Evolutionary conservation across 176 grass and related monocot genomes (phyloP).

Genomic region (Juncus inflexus): DNA sequence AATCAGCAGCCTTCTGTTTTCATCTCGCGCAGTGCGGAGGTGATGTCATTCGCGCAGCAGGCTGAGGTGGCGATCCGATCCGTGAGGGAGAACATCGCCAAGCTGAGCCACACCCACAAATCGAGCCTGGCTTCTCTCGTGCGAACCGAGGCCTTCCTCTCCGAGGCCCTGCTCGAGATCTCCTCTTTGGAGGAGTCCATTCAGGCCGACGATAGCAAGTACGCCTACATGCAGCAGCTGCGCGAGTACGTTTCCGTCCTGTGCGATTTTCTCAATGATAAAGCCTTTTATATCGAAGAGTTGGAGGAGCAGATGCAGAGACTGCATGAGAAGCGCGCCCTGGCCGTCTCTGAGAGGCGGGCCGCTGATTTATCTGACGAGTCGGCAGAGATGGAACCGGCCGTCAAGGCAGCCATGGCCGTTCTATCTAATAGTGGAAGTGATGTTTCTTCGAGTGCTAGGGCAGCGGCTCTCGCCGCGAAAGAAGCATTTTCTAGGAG

Average conservation of each 20-base stretch:
- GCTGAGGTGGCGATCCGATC: constrained; percentile 71
- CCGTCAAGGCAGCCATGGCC: constrained; percentile 65
- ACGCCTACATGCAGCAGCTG: constrained; percentile 85
- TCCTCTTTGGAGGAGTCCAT: constrained; percentile 55
- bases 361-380: constrained; percentile 65
- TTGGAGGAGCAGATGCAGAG: constrained; percentile 88
- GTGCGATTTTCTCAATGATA: constrained; percentile 93
- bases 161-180: constrained; percentile 80
- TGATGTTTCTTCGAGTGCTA: constrained; percentile 64
- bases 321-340: constrained; percentile 62
- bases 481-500: constrained; percentile 45
- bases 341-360: constrained; percentile 61
- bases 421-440: constrained; percentile 47
- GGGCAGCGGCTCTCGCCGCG: constrained; percentile 55
- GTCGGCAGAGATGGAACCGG: constrained; percentile 62
- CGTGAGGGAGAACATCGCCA: constrained; percentile 68
- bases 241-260: constrained; percentile 79
- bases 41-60: constrained; percentile 75
- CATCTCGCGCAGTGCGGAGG: constrained; percentile 45
- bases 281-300: constrained; percentile 87
- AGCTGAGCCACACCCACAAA: constrained; percentile 77
- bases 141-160: constrained; percentile 61
- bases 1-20: constrained; percentile 52
- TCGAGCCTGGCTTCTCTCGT: constrained; percentile 50
- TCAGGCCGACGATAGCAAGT: constrained; percentile 70